Percentiles rank a stretch among this genome's conserved stretches.
Evolutionary conservation across 306 rosid genomes (phyloP).

Genomic region (Carpinus viminea): DNA sequence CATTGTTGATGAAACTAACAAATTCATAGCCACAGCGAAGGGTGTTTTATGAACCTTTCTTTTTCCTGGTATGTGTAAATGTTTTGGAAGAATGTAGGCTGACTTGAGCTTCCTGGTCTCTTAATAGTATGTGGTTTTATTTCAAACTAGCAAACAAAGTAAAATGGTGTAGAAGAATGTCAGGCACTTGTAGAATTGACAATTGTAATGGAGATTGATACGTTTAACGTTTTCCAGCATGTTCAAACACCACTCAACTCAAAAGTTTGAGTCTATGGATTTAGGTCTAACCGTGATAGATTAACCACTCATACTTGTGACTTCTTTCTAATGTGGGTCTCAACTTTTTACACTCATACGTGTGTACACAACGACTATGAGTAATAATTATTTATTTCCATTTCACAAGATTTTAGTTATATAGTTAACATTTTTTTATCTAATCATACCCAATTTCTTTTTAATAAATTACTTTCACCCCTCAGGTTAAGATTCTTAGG

Average conservation of each 20-base stretch:
- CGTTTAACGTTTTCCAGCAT: no score
- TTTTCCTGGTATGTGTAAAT: not conserved
- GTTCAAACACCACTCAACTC: no score
- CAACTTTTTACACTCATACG: no score
- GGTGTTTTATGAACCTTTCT: not conserved
- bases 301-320: no score
- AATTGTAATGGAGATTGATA: no score
- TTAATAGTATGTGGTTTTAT: not conserved
- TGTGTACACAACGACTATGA: no score
- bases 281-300: no score
- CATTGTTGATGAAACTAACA: not conserved
- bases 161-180: not conserved
- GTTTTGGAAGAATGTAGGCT: not conserved
- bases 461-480: not conserved
- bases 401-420: not conserved
- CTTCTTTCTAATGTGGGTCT: no score
- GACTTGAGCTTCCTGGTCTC: not conserved
- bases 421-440: no score
- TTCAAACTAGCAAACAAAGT: not conserved
- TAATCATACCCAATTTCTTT: no score
- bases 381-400: not conserved
- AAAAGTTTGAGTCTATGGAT: no score
- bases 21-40: not conserved
- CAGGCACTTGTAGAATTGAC: not conserved
- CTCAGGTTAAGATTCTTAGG: slow-evolving; percentile 85